Percentiles rank a stretch among this genome's conserved stretches.
Evolutionary conservation across 2,329 filamentous ascomycete species (phyloP).

Genomic region (Exophiala viscosa): DNA sequence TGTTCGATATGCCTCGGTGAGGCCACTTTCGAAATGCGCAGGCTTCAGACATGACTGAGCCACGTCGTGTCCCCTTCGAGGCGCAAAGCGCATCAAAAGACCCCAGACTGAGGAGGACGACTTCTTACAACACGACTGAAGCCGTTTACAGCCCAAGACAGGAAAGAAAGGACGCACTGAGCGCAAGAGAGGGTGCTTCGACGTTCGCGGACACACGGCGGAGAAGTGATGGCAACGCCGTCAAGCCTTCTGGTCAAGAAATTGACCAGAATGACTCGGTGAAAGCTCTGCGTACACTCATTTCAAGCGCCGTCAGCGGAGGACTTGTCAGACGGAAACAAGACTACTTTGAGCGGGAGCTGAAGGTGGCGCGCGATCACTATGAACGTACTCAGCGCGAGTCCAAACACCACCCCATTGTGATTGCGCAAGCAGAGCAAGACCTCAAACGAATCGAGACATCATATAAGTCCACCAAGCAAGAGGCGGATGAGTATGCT

Average conservation of each 20-base stretch:
- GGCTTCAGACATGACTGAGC: not conserved
- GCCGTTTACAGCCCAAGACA: not conserved
- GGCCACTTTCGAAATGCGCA: not conserved
- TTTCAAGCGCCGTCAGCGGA: not conserved
- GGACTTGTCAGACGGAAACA: slow-evolving; percentile 1
- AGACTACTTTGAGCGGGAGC: not conserved
- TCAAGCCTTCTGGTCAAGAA: too few species aligned
- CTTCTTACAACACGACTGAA: not conserved
- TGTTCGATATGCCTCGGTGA: too few species aligned
- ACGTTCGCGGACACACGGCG: not conserved
- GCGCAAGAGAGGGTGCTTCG: not conserved
- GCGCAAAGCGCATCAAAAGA: not conserved
- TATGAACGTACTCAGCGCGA: slow-evolving; percentile 5
- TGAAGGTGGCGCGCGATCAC: not conserved
- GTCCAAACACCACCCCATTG: slow-evolving; percentile 5
- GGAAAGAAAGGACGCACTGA: not conserved
- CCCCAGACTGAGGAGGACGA: slow-evolving; percentile 6
- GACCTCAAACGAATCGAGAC: slow-evolving; percentile 1
- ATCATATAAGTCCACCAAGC: not conserved
- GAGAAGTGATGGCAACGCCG: not conserved
- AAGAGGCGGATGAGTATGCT: not conserved
- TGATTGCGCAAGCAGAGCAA: slow-evolving; percentile 11
- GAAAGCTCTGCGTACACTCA: not conserved
- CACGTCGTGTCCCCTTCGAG: not conserved
- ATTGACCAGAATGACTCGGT: not conserved